phyloP scores from a whole-genome alignment of 129 eudicot species.

The Artemisia tridentata region DNA sequence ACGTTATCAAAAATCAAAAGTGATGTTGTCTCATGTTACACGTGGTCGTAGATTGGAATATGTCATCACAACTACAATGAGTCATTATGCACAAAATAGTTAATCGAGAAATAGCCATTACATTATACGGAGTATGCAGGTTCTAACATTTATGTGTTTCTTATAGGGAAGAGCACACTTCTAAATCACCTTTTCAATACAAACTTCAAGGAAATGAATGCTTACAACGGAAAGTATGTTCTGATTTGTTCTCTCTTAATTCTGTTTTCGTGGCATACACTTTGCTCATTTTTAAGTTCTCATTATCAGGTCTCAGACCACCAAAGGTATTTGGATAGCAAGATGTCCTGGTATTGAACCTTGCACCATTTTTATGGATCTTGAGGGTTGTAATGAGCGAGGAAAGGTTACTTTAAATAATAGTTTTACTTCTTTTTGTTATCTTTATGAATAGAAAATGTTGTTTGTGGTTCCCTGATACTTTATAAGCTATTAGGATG shows the following conservation, averaged over 20 bases:
- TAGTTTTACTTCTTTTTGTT: neutral
- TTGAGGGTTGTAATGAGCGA: neutral
- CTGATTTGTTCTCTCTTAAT: neutral
- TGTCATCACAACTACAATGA: neutral
- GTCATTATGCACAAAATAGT: no score
- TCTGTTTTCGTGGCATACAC: neutral
- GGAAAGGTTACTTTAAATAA: neutral
- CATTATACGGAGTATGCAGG: neutral
- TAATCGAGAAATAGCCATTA: no score
- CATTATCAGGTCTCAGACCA: slow-evolving; percentile 14
- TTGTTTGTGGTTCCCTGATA: neutral
- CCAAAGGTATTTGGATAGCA: neutral
- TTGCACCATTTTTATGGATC: neutral
- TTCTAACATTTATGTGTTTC: slow-evolving; percentile 13
- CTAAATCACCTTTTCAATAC: slow-evolving; percentile 64
- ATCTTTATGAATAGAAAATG: neutral
- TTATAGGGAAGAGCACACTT: slow-evolving; percentile 84
- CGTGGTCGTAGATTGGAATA: neutral
- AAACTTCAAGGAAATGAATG: slow-evolving; percentile 77
- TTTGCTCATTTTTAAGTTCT: neutral
- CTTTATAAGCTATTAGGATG: slow-evolving; percentile 18
- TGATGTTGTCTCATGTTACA: no score
- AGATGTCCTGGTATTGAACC: neutral
- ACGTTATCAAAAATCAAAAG: no score
- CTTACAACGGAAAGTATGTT: slow-evolving; percentile 59